phyloP scores from a whole-genome alignment of 2,329 filamentous ascomycete species.

The Pseudogymnoascus pannorum region DNA sequence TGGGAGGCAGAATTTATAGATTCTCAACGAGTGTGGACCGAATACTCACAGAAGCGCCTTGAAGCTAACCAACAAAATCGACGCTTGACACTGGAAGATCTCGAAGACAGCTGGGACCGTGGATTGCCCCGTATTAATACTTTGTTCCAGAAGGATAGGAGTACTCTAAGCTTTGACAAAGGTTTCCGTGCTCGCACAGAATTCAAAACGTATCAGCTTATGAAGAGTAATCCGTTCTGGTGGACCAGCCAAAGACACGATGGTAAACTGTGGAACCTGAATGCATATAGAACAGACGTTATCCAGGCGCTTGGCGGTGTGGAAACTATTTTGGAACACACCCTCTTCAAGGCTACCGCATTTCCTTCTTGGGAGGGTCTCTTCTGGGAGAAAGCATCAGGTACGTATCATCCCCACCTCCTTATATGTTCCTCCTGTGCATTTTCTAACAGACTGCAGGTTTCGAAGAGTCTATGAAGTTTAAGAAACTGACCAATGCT shows the following conservation, averaged over 20 bases:
- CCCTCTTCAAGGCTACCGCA: constrained; percentile 90
- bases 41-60: constrained; percentile 95
- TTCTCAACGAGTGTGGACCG: constrained; percentile 97
- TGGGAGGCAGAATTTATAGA: constrained; percentile 99
- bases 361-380: constrained; percentile 96
- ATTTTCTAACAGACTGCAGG: constrained; percentile 7
- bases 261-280: constrained; percentile 95
- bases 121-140: constrained; percentile 97
- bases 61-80: constrained; percentile 98
- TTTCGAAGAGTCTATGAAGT: constrained; percentile 71
- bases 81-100: constrained; percentile 84
- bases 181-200: constrained; percentile 92
- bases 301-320: constrained; percentile 91
- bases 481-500: constrained; percentile 97
- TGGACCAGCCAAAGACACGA: constrained; percentile 98
- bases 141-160: constrained; percentile 95
- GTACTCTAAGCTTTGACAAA: constrained; percentile 96
- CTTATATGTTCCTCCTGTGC: constrained; percentile 27
- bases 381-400: constrained; percentile 70
- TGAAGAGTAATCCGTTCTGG: constrained; percentile 99
- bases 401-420: constrained; percentile 35
- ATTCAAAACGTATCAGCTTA: constrained; percentile 97
- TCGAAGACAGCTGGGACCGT: constrained; percentile 97
- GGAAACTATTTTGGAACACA: constrained; percentile 95
- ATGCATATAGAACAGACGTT: constrained; percentile 91